Base-by-base conservation (phyloP, 441 rosid genomes). In the Euphorbia corollata region DNA sequence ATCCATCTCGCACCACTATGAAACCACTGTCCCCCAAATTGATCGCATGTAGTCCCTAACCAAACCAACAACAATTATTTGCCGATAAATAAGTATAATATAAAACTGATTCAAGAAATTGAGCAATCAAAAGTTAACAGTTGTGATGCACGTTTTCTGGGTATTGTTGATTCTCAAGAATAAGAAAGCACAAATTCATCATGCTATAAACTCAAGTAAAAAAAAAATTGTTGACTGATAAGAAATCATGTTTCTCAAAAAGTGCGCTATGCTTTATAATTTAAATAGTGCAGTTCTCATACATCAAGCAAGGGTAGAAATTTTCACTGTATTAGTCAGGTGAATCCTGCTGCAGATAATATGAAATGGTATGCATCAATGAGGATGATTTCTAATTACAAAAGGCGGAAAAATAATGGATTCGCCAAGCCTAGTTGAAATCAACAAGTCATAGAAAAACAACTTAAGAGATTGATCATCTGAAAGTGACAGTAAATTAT, bases 1-100 rank as follows among this genome's bases (percentile, higher is more conserved):
- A 80, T 69, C 96, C 97, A 81, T 89, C 92, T 57, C 97, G 86
- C 7, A 91, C 83, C 69, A 91, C 97, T 77, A 89, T 86, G 76
- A 89, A 91, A 32, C 97, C 97, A 78, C 96, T 91, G 76, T 91
- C 97, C 5, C 97, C 97, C 30, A 91, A 66, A 71, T 91, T 91
- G 61, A 89, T 76, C 6, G 96, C 89, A 68, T 79, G 80, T 18
- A 91, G 75, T 67, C 73, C 77, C 68, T 83, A 76, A 19, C 19
- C 32, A 22, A 43, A 45, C 30, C 23, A 74, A 48, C 51, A 62
- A 39, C 7, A 66, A 24, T 61, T 38, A 41, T 27, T 34, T 30
- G 7, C 55, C 27, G 51, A 39, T 38, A 16, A 55, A 43, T 16
- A 24, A 43, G 8, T 56, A 12, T 0, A 56, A 54, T 18, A 12